Base-by-base conservation (phyloP, 1,284 basidiomycete species). In the Cryptococcus depauperatus region DNA sequence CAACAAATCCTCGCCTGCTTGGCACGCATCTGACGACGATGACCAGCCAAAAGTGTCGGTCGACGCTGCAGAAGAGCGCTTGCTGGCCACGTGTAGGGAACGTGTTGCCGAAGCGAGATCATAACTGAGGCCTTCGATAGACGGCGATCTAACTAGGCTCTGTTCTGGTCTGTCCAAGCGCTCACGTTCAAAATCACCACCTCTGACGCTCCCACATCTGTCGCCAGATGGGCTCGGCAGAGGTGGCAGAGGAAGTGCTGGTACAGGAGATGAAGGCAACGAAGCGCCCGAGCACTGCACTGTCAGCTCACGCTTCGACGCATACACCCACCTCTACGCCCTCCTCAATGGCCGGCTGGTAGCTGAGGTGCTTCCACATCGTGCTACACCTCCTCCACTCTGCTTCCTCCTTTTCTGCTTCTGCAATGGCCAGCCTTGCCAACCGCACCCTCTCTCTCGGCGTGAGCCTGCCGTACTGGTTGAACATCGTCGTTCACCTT, bases 361-460 rank as follows among this genome's bases (percentile, higher is more conserved):
- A 26, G 5, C 28, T 46, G 29, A 42, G 23, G 19, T 38, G 39
- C 52, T 37, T 42, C 13, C 27, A 26, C 33, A 19, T 37, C 19
- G 30, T 29, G 2, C 30, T 34, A 3, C 19, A 16, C 18, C 38
- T 35, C 6, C 34, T 14, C 13, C n/a, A 27, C 21, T 22, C 33
- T 11, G 37, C 26, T 28, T 54, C 48, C n/a, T 45, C 46, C 29
- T 41, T 44, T 27, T 54, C 48, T 23, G 34, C 42, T 19, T 44
- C 43, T n/a, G 50, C 23, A 22, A 46, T 18, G 3, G 37, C 43
- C 27, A 38, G 30, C 23, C 46, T 48, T 7, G 52, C 52, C n/a
- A 44, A 23, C 16, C 27, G 22, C 48, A 54, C 48, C 42, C 38
- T 48, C 38, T 54, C 52, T 35, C 46, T 33, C 8, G 52, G 37